These are phyloP conservation scores for Jatropha podagrica DNA, from an alignment of 441 rosid genomes.

Conservation along the genomic window DNA sequence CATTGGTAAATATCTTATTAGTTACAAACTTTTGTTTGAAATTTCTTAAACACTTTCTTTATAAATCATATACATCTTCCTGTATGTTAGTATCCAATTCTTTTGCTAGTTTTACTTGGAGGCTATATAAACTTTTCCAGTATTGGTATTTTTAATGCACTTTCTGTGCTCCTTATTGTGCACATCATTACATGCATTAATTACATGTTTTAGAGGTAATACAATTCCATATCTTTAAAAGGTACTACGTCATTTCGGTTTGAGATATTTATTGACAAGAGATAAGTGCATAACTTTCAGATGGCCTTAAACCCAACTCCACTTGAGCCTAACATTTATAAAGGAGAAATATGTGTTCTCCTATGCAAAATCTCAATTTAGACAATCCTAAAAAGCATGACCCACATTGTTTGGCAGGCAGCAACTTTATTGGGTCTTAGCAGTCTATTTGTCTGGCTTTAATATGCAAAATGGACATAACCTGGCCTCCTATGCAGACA, in stretches of 20 bases:
- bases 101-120: not conserved
- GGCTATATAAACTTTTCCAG: not conserved
- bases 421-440: not conserved
- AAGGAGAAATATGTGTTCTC: not conserved
- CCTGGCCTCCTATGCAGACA: not conserved
- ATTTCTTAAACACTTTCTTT: not conserved
- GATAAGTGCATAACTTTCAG: not conserved
- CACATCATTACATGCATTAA: not conserved
- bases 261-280: not conserved
- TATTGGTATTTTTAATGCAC: not conserved
- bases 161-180: not conserved
- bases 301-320: too few species aligned
- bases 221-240: not conserved
- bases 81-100: not conserved
- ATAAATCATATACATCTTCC: not conserved
- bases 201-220: not conserved
- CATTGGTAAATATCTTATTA: constrained; percentile 49
- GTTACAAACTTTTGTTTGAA: not conserved
- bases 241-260: not conserved
- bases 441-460: not conserved
- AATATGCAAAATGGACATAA: not conserved
- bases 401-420: not conserved
- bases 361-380: not conserved
- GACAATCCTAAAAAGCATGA: not conserved
- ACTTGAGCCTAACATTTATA: not conserved